phyloP scores from a whole-genome alignment of 805 yeast species.

The Debaryomyces maramus region DNA sequence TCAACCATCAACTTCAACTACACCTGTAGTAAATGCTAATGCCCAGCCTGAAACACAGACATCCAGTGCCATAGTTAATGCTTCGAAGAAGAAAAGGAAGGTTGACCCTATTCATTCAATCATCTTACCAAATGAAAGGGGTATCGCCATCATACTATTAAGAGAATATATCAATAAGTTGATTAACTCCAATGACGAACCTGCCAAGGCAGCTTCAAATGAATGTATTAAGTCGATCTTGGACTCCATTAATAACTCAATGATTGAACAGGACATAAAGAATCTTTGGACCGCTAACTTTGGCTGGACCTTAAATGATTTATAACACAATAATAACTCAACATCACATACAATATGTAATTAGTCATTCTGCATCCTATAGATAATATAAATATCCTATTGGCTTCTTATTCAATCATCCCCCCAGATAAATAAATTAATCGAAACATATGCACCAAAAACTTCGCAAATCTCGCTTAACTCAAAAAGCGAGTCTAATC shows the following conservation, averaged over 20 bases:
- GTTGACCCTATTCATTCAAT: conserved; percentile 1
- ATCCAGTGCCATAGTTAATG: not conserved
- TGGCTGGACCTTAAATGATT: conserved; percentile 12
- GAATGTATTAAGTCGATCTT: conserved; percentile 16
- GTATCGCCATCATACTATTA: conserved; percentile 20
- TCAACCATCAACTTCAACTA: not conserved
- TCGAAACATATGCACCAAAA: too few relatives aligned
- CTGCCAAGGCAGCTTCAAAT: conserved; percentile 9
- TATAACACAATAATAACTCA: too few relatives aligned
- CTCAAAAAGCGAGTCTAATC: too few relatives aligned
- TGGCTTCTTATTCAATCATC: too few relatives aligned
- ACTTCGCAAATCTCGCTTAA: too few relatives aligned
- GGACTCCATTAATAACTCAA: conserved; percentile 17
- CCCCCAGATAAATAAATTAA: too few relatives aligned
- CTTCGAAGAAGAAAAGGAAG: not conserved
- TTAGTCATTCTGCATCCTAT: not conserved
- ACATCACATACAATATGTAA: not conserved
- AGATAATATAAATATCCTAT: not conserved
- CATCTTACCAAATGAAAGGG: conserved; percentile 21
- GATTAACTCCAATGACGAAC: conserved; percentile 11
- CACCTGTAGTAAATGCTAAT: not conserved
- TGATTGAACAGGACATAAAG: conserved; percentile 18
- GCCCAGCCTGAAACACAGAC: not conserved
- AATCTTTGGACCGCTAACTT: conserved; percentile 19
- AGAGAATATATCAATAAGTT: conserved; percentile 21